A percentile compares a stretch with the other conserved stretches of the same genome.
Conservation (phyloP, 2,329 filamentous ascomycete species). For the Colletotrichum acutatum region DNA sequence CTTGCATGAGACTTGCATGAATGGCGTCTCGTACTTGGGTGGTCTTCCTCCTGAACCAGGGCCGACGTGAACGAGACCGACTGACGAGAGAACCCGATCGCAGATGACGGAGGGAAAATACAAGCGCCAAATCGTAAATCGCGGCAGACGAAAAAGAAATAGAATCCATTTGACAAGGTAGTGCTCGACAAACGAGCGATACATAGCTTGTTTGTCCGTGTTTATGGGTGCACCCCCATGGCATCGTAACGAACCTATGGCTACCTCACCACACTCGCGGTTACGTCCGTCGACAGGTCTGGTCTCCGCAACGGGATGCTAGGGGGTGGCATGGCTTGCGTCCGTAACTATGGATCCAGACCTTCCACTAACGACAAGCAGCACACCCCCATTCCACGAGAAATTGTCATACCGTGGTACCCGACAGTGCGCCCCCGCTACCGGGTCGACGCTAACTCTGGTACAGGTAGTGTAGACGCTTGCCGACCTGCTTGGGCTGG, state of each 20-base stretch:
- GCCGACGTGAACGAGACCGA: background rate
- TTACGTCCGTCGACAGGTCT: constrained; percentile 4
- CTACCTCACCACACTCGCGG: background rate
- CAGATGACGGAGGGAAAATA: background rate
- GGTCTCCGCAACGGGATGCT: background rate
- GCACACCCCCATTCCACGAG: background rate
- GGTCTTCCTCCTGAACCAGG: background rate
- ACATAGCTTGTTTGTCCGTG: background rate
- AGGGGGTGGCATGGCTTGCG: constrained; percentile 18
- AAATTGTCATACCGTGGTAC: constrained; percentile 3
- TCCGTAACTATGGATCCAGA: constrained; percentile 13
- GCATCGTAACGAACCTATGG: background rate
- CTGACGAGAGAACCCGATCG: background rate
- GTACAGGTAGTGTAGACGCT: background rate
- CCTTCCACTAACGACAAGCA: background rate
- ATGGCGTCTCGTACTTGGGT: background rate
- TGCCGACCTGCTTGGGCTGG: background rate
- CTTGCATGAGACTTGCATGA: background rate
- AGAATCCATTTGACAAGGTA: background rate
- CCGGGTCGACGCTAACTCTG: constrained; percentile 9
- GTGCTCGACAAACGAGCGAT: background rate
- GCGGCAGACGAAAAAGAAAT: background rate
- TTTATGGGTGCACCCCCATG: background rate
- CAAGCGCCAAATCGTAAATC: background rate
- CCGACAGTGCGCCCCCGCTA: background rate